These are phyloP conservation scores for Magnolia changhungtana DNA, from an alignment of 164 flowering plant genomes.

Conservation along the genomic window DNA sequence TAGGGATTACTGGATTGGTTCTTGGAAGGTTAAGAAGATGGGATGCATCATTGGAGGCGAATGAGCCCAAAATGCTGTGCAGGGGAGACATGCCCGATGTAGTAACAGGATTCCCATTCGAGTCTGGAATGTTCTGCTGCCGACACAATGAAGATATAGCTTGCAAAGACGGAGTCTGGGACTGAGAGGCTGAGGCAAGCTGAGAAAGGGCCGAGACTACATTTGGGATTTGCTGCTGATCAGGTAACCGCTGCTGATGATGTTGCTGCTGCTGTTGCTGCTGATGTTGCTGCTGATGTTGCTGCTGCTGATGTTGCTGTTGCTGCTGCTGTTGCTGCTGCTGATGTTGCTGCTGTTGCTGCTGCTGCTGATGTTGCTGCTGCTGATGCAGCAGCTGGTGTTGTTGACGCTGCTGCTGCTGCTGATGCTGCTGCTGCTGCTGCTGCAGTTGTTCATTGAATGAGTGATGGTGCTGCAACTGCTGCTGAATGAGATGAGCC, in stretches of 20 bases:
- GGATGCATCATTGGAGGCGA: constrained; percentile 58
- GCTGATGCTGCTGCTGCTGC: constrained; percentile 28
- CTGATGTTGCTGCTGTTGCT: neutral
- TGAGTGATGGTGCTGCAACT: constrained; percentile 30
- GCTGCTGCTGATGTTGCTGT: neutral
- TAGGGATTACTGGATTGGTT: constrained; percentile 31
- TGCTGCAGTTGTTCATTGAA: constrained; percentile 23
- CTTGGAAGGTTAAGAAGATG: constrained; percentile 51
- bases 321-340: neutral
- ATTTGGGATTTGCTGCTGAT: constrained; percentile 43
- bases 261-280: constrained; percentile 29
- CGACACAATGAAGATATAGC: constrained; percentile 51
- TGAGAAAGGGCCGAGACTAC: constrained; percentile 46
- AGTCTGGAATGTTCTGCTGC: constrained; percentile 54
- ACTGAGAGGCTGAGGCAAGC: constrained; percentile 43
- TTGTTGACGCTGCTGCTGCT: constrained; percentile 19
- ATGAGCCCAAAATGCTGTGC: constrained; percentile 66
- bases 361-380: neutral
- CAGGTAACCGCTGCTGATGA: constrained; percentile 38
- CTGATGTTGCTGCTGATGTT: constrained; percentile 16
- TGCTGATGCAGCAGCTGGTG: constrained; percentile 14
- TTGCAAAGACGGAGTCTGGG: constrained; percentile 50
- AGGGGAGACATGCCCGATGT: constrained; percentile 57
- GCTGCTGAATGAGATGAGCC: constrained; percentile 37
- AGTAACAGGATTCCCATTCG: constrained; percentile 47